These are phyloP conservation scores for Achlya hypogyna DNA, from an alignment of 352 stramenopile genomes.

Conservation along the genomic window DNA sequence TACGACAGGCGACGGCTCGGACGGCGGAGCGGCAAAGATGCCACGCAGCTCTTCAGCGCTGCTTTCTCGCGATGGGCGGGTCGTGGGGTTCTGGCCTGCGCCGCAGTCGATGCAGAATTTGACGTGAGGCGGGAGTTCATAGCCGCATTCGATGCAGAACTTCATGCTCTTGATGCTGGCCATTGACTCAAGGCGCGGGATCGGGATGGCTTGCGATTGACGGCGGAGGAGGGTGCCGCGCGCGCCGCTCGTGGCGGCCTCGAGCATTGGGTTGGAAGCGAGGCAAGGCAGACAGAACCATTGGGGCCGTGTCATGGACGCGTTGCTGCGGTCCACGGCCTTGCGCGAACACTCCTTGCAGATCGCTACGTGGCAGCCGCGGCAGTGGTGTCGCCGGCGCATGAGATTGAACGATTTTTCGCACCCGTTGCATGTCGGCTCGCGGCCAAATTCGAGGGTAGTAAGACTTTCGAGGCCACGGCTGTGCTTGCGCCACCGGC, in stretches of 20 bases:
- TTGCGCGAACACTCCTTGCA: constrained; percentile 80
- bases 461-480: constrained; percentile 1
- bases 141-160: constrained; percentile 79
- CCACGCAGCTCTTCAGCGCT: constrained; percentile 7
- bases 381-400: constrained; percentile 74
- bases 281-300: constrained; percentile 74
- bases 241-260: constrained; percentile 28
- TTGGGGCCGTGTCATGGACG: constrained; percentile 46
- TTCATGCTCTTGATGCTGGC: constrained; percentile 25
- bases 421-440: constrained; percentile 67
- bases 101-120: constrained; percentile 86
- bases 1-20: not conserved
- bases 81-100: constrained; percentile 17
- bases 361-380: constrained; percentile 69
- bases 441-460: constrained; percentile 40
- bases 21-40: not conserved
- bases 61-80: not conserved
- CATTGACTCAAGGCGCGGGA: constrained; percentile 10
- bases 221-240: constrained; percentile 11
- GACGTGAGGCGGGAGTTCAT: constrained; percentile 60
- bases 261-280: constrained; percentile 53
- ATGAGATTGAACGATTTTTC: constrained; percentile 72
- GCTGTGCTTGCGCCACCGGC: constrained; percentile 10
- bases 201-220: not conserved
- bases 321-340: constrained; percentile 51